Evolutionary conservation across 306 rosid genomes (phyloP), one percentile per base, ranked within the genome.

Genomic region (Fagus sylvatica): DNA sequence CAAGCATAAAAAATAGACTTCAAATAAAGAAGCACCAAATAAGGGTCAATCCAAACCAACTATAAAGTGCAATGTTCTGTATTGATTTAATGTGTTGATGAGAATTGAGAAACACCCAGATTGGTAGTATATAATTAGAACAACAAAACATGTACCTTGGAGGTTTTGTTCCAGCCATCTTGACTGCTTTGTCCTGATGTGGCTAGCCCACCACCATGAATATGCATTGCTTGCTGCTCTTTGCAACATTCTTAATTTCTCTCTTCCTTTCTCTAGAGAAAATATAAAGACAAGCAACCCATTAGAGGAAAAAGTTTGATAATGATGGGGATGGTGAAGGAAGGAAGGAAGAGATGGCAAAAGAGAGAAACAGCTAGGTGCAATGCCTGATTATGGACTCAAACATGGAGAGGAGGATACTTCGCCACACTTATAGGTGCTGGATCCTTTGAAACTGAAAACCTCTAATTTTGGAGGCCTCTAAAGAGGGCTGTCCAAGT

Each of bases 151-250:
- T 11, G 37, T 83, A 93, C 99, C 99, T 72, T 83, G 91, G 88
- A 96, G 94, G 80, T 88, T 93, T 74, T 91, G 88, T 84, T 96
- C 98, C 69, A 96, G 87, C 99, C 99, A 96, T 87, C 89, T 96
- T n/a, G 99, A 91, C 81, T 96, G 99, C 76, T 96, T 96, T 71
- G 99, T 93, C 85, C 99, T 87, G 69, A 96, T 74, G 86, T 93
- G 99, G 86, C 98, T 96, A 6, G 90, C 98, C 99, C 99, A 96
- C 99, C 99, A 96, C 97, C 98, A 96, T 76, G 99, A 87, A 85
- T 88, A 93, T 41, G 99, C 97, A 78, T 89, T 93, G 80, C 91
- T 90, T 75, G 98, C 98, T 72, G 97, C 99, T 84, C 99, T 93
- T 39, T 91, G 88, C 87, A 96, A 91, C 98, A 93, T 93, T 46